Percentiles rank a stretch among this genome's conserved stretches.
These are phyloP conservation scores for Nitzschia sp. DNA, from an alignment of 108 stramenopile species.

Conservation along the genomic window DNA sequence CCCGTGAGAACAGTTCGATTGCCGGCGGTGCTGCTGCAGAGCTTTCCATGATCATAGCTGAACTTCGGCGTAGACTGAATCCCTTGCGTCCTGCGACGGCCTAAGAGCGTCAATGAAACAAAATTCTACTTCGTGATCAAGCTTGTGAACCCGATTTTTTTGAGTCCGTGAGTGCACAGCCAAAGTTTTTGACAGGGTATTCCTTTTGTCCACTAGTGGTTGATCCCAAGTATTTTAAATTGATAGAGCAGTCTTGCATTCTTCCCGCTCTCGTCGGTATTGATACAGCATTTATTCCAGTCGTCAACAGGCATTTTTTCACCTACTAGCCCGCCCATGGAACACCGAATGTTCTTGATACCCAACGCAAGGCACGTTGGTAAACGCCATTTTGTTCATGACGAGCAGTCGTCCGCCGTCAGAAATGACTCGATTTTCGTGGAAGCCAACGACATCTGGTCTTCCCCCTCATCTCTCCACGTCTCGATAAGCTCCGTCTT, in stretches of 20 bases:
- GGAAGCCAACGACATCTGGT: not conserved
- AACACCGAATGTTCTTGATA: too few relatives aligned
- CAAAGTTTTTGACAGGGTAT: not conserved
- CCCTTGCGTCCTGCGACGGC: not conserved
- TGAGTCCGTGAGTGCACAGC: too few relatives aligned
- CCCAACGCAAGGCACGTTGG: too few relatives aligned
- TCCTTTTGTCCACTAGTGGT: not conserved
- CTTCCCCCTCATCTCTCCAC: conserved; percentile 17
- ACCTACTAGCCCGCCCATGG: too few relatives aligned
- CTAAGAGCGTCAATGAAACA: conserved; percentile 1
- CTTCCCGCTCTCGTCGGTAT: too few relatives aligned
- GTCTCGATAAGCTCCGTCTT: conserved; percentile 9
- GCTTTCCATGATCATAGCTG: conserved; percentile 49
- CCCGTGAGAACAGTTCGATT: conserved; percentile 92
- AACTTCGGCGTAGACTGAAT: conserved; percentile 40
- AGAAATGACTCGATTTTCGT: not conserved
- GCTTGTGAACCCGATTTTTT: too few relatives aligned
- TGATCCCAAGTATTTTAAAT: too few relatives aligned
- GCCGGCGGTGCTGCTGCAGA: conserved; percentile 63
- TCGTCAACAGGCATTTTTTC: too few relatives aligned
- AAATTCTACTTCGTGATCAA: too few relatives aligned
- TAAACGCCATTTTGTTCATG: not conserved
- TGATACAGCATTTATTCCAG: too few relatives aligned
- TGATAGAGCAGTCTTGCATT: too few relatives aligned
- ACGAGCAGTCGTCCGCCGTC: not conserved